Evolutionary conservation across 1,284 basidiomycete genomes (phyloP).

Genomic region (Vanrija sp.): DNA sequence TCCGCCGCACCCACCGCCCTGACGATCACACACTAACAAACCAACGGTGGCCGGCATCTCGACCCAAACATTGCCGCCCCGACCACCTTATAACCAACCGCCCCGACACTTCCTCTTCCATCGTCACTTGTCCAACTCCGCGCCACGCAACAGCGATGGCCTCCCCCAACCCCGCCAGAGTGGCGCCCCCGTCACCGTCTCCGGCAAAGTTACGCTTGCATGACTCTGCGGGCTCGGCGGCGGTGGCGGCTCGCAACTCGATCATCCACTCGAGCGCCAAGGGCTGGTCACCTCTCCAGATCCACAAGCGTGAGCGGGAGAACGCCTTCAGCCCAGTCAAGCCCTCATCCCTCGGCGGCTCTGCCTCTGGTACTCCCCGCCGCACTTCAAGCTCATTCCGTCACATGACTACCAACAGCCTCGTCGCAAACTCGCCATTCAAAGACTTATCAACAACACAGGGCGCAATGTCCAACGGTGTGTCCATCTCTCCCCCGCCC

Average conservation of each 20-base stretch:
- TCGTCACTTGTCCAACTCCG: not conserved
- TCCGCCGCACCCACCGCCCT: not conserved
- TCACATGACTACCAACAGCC: slow-evolving; percentile 71
- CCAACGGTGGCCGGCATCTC: not conserved
- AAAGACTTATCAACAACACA: slow-evolving; percentile 51
- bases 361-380: slow-evolving; percentile 42
- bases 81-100: not conserved
- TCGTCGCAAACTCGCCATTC: slow-evolving; percentile 87
- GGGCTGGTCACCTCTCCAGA: slow-evolving; percentile 50
- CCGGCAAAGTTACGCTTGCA: slow-evolving; percentile 6
- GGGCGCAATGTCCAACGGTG: slow-evolving; percentile 24
- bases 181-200: slow-evolving; percentile 2
- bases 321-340: slow-evolving; percentile 47
- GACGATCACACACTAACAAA: not conserved
- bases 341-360: not conserved
- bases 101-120: too few relatives aligned
- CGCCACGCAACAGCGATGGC: slow-evolving; percentile 1
- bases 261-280: slow-evolving; percentile 47
- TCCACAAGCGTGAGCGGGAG: slow-evolving; percentile 38
- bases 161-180: slow-evolving; percentile 3
- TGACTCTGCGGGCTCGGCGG: slow-evolving; percentile 5
- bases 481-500: slow-evolving; percentile 2
- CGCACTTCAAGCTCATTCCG: slow-evolving; percentile 77
- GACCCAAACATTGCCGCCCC: not conserved
- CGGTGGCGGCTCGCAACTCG: slow-evolving; percentile 29